Base-by-base conservation (phyloP, 2,329 filamentous ascomycete species). In the Diaporthe australafricana region DNA sequence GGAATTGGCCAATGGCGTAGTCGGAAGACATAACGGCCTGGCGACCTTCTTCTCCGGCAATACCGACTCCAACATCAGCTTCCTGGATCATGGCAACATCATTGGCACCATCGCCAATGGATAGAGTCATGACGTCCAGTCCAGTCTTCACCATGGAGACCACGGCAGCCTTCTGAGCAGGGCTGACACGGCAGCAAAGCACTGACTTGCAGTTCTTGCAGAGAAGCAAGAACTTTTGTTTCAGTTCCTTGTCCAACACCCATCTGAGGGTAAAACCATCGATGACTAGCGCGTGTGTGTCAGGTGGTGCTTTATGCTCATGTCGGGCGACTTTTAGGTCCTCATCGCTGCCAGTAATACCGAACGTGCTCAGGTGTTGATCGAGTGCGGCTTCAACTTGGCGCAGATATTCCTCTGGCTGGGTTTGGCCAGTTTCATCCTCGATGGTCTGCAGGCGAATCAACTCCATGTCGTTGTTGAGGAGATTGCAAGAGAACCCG, bases 1-100 rank as follows among this genome's bases (percentile, higher is more conserved):
- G 90, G 86, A 98, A 98, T 82, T 98, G 95, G 1, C 94, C 95
- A 79, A 98, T 97, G 66, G 95, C 95, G 80, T 97, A 98, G 81
- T 98, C 95, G 3, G 95, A 96, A 47, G 94, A 97, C 95, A 98
- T 98, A 78, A 94, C 95, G 45, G 95, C 95, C 82, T 97, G 94
- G 76, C 95, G 89, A 76, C 95, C 95, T 86, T 98, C 95, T 75
- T 96, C 93, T 83, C 95, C 95, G 74, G 94, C 95, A 80, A 98
- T 98, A 82, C 95, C 95, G 53, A 98, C 95, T 80, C 95, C 95
- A n/a, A 98, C 94, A 80, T 98, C 94, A 20, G 95, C 95, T 82
- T 98, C 95, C 82, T 98, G 95, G 77, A 98, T 98, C 95, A 98
- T 98, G 76, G 95, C 95, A 74, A 98, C 94, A 82, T 98, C 95